These are phyloP conservation scores for Ceratobasidium sp. DNA, from an alignment of 1,284 basidiomycete genomes.

Conservation along the genomic window DNA sequence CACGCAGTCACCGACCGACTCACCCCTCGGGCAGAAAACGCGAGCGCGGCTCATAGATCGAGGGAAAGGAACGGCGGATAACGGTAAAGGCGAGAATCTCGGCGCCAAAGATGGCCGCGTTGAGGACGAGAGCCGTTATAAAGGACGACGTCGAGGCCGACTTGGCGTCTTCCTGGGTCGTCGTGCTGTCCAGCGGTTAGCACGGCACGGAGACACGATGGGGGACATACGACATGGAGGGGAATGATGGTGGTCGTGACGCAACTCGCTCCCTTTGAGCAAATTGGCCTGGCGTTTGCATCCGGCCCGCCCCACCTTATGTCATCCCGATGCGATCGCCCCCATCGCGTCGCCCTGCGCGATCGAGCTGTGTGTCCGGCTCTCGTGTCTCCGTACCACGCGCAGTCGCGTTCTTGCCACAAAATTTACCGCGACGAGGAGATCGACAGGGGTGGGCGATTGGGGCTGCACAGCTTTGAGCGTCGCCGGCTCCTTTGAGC, in stretches of 20 bases:
- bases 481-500: too few relatives aligned
- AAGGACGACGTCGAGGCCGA: slow-evolving; percentile 65
- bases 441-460: neutral
- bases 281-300: slow-evolving; percentile 5
- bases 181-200: neutral
- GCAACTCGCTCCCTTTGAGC: slow-evolving; percentile 3
- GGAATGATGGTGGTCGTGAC: neutral
- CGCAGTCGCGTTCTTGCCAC: neutral
- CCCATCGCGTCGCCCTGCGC: neutral
- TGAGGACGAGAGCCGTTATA: slow-evolving; percentile 79
- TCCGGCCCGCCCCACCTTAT: slow-evolving; percentile 12
- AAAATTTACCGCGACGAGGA: neutral
- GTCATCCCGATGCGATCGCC: neutral
- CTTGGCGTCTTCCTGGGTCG: slow-evolving; percentile 26
- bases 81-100: slow-evolving; percentile 78
- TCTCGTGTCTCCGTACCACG: neutral
- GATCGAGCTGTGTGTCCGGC: too few relatives aligned
- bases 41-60: slow-evolving; percentile 84
- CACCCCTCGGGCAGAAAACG: slow-evolving; percentile 67
- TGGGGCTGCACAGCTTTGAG: too few relatives aligned
- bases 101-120: slow-evolving; percentile 63
- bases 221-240: slow-evolving; percentile 14
- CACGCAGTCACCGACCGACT: slow-evolving; percentile 54
- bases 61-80: slow-evolving; percentile 74
- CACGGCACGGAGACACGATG: neutral